These are phyloP conservation scores for Fusarium oxysporum DNA, from an alignment of 2,329 filamentous ascomycete species.

Conservation along the genomic window DNA sequence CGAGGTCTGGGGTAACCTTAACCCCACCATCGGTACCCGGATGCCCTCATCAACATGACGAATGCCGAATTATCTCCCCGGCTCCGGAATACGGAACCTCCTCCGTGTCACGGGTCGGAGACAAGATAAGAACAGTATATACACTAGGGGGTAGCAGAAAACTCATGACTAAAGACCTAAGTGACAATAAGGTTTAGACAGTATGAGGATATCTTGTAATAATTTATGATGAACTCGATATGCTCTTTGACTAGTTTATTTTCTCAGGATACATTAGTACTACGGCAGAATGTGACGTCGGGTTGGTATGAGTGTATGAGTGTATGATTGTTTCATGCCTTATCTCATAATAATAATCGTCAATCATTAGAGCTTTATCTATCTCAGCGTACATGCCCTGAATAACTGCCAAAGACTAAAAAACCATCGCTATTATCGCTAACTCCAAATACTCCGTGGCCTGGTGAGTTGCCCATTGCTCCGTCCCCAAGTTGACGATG, in stretches of 20 bases:
- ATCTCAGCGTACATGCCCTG: neutral
- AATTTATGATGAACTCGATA: neutral
- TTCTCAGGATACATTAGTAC: neutral
- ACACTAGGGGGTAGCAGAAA: neutral
- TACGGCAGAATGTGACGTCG: neutral
- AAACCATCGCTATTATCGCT: neutral
- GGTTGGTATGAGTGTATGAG: neutral
- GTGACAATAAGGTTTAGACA: neutral
- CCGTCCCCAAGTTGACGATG: neutral
- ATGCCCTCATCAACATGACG: slow-evolving; percentile 27
- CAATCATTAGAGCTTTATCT: neutral
- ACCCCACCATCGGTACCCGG: slow-evolving; percentile 35
- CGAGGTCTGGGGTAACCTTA: slow-evolving; percentile 25
- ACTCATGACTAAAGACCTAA: neutral
- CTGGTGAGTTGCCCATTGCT: neutral
- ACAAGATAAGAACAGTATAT: neutral
- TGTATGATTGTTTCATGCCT: neutral
- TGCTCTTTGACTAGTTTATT: neutral
- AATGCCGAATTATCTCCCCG: slow-evolving; percentile 43
- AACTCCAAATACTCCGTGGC: neutral
- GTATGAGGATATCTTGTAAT: neutral
- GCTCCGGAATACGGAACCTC: slow-evolving; percentile 30
- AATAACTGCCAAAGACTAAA: neutral
- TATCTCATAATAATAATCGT: neutral
- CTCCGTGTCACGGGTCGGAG: slow-evolving; percentile 29